Conservation (phyloP, 1,284 basidiomycete species). For the Trametes polyzona region DNA sequence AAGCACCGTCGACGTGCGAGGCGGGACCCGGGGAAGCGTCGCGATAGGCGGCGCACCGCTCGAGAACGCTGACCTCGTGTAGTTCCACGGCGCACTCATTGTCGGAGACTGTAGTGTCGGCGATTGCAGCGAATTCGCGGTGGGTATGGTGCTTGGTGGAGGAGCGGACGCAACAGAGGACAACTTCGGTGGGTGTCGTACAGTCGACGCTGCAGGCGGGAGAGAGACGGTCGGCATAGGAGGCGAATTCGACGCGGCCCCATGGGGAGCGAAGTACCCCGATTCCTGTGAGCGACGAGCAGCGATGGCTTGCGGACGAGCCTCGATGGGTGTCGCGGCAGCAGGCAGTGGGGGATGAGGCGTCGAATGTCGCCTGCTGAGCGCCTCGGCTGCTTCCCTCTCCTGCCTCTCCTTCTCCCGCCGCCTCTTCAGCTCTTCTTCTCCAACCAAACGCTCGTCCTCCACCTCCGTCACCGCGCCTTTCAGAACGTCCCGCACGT, state of each 20-base stretch:
- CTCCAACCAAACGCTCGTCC: slow-evolving; percentile 63
- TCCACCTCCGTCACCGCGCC: slow-evolving; percentile 58
- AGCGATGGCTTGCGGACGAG: slow-evolving; percentile 22
- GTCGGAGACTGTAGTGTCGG: slow-evolving; percentile 8
- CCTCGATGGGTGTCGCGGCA: slow-evolving; percentile 29
- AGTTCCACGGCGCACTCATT: slow-evolving; percentile 50
- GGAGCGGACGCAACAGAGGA: slow-evolving; percentile 25
- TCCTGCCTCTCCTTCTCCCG: slow-evolving; percentile 34
- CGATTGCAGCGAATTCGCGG: slow-evolving; percentile 17
- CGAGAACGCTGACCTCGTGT: slow-evolving; percentile 57
- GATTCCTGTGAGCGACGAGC: slow-evolving; percentile 24
- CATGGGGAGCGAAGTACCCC: slow-evolving; percentile 23
- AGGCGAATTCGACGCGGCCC: slow-evolving; percentile 13
- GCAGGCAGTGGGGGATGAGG: slow-evolving; percentile 34
- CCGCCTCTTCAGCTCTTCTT: slow-evolving; percentile 45
- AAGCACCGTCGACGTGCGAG: slow-evolving; percentile 48
- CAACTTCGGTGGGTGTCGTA: slow-evolving; percentile 15
- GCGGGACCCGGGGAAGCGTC: slow-evolving; percentile 37
- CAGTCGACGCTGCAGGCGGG: slow-evolving; percentile 14
- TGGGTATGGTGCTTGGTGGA: slow-evolving; percentile 16
- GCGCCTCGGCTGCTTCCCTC: slow-evolving; percentile 21
- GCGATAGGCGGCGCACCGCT: slow-evolving; percentile 35
- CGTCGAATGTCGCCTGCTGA: slow-evolving; percentile 23
- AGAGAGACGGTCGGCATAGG: slow-evolving; percentile 6
- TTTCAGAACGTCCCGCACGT: slow-evolving; percentile 74